Conservation (phyloP, 2,329 filamentous ascomycete genomes). For the Xylariaceae sp. region DNA sequence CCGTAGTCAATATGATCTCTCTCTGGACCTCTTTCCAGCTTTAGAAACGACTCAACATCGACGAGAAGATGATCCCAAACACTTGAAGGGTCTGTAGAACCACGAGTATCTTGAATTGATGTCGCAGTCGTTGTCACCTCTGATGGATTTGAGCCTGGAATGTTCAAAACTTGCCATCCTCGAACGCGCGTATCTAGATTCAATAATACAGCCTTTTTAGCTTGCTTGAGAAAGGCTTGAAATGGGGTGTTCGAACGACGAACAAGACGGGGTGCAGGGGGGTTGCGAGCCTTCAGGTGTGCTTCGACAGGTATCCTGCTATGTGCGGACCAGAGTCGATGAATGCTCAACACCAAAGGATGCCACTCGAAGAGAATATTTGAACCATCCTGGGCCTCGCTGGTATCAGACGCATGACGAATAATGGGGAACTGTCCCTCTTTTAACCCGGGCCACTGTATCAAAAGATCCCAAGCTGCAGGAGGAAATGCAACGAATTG, state of each 20-base stretch:
- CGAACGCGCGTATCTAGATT: conserved; percentile 69
- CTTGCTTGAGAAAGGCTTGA: conserved; percentile 69
- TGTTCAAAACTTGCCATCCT: conserved; percentile 63
- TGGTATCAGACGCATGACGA: conserved; percentile 74
- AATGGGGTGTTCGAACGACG: conserved; percentile 68
- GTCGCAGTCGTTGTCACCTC: conserved; percentile 33
- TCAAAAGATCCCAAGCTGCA: conserved; percentile 76
- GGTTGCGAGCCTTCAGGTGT: conserved; percentile 56
- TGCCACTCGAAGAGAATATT: conserved; percentile 80
- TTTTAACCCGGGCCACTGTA: conserved; percentile 77
- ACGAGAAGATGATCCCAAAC: conserved; percentile 50
- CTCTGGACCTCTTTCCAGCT: conserved; percentile 59
- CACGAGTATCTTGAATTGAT: conserved; percentile 13
- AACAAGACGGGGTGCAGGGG: conserved; percentile 61
- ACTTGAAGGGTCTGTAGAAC: conserved; percentile 22
- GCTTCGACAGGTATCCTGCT: conserved; percentile 56
- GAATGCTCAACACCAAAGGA: conserved; percentile 78
- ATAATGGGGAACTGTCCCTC: conserved; percentile 67
- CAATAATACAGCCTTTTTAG: conserved; percentile 67
- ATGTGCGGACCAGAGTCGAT: conserved; percentile 66
- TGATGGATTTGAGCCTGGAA: conserved; percentile 34
- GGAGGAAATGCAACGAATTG: conserved; percentile 74
- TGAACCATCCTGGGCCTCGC: conserved; percentile 48
- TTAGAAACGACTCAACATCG: conserved; percentile 58
- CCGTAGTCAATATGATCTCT: conserved; percentile 59